A percentile compares a stretch with the other conserved stretches of the same genome.
Evolutionary conservation across 805 yeast genomes (phyloP).

Genomic region (Candida boleticola): DNA sequence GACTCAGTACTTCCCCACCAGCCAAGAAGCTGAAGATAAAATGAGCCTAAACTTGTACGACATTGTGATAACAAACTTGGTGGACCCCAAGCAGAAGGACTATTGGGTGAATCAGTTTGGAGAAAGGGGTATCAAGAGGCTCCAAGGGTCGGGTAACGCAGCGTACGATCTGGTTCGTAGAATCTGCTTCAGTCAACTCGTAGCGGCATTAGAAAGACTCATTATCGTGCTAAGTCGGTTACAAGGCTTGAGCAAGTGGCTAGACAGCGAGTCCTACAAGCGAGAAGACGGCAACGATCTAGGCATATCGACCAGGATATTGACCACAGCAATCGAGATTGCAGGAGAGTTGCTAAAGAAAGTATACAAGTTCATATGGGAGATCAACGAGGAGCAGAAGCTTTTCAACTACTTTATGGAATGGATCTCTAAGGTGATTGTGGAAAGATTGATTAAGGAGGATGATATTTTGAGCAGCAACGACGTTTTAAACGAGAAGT

Average conservation of each 20-base stretch:
- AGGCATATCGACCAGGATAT: conserved; percentile 7
- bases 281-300: neutral
- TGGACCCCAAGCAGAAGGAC: conserved; percentile 48
- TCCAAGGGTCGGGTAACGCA: conserved; percentile 49
- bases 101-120: conserved; percentile 68
- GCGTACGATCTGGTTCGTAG: conserved; percentile 52
- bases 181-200: conserved; percentile 44
- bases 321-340: conserved; percentile 5
- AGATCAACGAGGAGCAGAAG: conserved; percentile 45
- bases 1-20: conserved; percentile 25
- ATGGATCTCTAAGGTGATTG: conserved; percentile 41
- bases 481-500: conserved; percentile 11
- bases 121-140: conserved; percentile 59
- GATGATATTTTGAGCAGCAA: conserved; percentile 29
- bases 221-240: conserved; percentile 45
- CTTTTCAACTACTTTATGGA: conserved; percentile 43
- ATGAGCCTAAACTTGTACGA: conserved; percentile 36
- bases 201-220: conserved; percentile 57
- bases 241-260: conserved; percentile 40
- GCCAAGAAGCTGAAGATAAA: conserved; percentile 12
- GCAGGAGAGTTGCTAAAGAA: conserved; percentile 27
- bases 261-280: conserved; percentile 6
- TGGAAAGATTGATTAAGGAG: conserved; percentile 35
- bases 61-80: conserved; percentile 51
- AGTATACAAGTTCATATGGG: conserved; percentile 39